Conservation (phyloP, 2,329 filamentous ascomycete species). For the Coniochaeta sp. region DNA sequence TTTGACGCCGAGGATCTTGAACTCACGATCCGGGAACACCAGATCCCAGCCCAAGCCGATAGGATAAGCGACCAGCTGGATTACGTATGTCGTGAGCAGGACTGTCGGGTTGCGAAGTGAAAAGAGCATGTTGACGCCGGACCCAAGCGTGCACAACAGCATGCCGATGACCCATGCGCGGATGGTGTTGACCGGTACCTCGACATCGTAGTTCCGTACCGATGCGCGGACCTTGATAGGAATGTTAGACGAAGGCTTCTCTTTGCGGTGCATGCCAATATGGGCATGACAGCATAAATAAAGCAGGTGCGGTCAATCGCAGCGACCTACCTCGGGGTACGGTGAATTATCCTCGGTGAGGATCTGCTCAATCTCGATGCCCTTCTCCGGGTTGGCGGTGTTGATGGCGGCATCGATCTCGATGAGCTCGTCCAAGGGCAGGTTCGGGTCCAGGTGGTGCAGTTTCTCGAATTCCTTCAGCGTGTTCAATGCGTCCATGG, state of each 20-base stretch:
- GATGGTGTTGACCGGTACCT: conserved; percentile 57
- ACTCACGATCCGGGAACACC: conserved; percentile 44
- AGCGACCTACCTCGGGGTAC: conserved; percentile 50
- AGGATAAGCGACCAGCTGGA: conserved; percentile 56
- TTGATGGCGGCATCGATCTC: conserved; percentile 52
- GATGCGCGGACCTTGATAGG: conserved; percentile 52
- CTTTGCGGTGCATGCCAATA: neutral
- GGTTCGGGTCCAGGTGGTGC: conserved; percentile 58
- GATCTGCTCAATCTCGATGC: conserved; percentile 49
- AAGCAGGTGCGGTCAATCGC: neutral
- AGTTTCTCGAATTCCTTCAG: conserved; percentile 51
- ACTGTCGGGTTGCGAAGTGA: conserved; percentile 52
- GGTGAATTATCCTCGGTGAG: conserved; percentile 59
- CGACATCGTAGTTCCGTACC: conserved; percentile 57
- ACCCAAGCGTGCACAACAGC: conserved; percentile 54
- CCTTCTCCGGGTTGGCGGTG: conserved; percentile 47
- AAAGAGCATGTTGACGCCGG: conserved; percentile 54
- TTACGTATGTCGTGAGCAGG: conserved; percentile 52
- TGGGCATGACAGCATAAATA: neutral
- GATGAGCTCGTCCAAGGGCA: conserved; percentile 54
- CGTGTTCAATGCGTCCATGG: conserved; percentile 33
- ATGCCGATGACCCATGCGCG: conserved; percentile 58
- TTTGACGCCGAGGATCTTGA: conserved; percentile 42
- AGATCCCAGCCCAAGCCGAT: conserved; percentile 47
- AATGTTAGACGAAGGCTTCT: conserved; percentile 1